Percentiles rank a stretch among this genome's conserved stretches.
These are phyloP conservation scores for Erythrobasidium yunnanense DNA, from an alignment of 768 basidiomycete species.

Conservation along the genomic window DNA sequence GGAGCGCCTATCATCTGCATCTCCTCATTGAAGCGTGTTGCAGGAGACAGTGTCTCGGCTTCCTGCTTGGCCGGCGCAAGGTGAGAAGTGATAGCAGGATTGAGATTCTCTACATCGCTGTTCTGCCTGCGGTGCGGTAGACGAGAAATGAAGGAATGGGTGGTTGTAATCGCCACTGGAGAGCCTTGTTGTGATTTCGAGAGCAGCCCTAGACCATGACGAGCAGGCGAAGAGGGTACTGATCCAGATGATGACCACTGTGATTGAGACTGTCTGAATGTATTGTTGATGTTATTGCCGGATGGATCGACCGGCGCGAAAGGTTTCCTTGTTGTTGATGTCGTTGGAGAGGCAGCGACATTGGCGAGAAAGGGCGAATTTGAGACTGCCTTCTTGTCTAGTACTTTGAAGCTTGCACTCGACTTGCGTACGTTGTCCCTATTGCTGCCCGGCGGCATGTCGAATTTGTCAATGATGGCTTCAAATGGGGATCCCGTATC, in stretches of 20 bases:
- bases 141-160: background rate
- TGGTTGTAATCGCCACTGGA: constrained; percentile 1
- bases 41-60: constrained; percentile 11
- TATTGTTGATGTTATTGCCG: background rate
- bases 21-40: constrained; percentile 24
- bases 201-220: constrained; percentile 17
- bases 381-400: constrained; percentile 26
- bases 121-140: background rate
- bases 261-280: background rate
- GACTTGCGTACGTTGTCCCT: constrained; percentile 11
- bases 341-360: background rate
- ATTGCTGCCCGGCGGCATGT: background rate
- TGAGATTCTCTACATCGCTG: constrained; percentile 21
- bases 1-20: constrained; percentile 14
- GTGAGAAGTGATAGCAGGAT: background rate
- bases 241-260: background rate
- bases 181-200: too few relatives aligned
- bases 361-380: constrained; percentile 23
- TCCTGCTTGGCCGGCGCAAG: background rate
- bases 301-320: constrained; percentile 1
- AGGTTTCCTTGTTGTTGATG: constrained; percentile 10
- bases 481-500: constrained; percentile 21
- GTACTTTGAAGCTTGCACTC: constrained; percentile 7
- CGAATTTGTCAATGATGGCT: constrained; percentile 8
- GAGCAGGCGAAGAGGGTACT: background rate